Conservation (phyloP, 2,329 filamentous ascomycete genomes). For the Capronia epimyces region DNA sequence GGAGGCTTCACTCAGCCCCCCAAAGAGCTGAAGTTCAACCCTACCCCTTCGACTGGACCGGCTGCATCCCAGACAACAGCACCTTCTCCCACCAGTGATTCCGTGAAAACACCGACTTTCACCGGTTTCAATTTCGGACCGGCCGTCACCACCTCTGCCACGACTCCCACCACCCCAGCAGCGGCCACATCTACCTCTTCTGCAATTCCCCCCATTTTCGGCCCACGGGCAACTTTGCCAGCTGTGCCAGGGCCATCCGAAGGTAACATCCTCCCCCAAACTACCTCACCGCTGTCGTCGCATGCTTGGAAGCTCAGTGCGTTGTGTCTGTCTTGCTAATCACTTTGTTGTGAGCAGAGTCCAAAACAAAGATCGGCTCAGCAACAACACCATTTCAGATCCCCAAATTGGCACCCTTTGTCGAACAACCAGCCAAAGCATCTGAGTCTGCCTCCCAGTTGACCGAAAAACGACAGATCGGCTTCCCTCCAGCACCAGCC, state of each 20-base stretch:
- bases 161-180: not conserved
- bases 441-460: not conserved
- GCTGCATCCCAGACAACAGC: not conserved
- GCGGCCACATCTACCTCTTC: not conserved
- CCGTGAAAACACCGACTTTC: not conserved
- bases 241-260: not conserved
- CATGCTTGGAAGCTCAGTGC: too few species aligned
- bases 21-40: not conserved
- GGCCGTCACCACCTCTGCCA: not conserved
- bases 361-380: not conserved
- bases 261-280: conserved; percentile 10
- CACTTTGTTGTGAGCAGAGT: not conserved
- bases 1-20: conserved; percentile 1
- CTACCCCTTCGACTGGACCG: not conserved
- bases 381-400: conserved; percentile 1
- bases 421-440: not conserved
- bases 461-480: not conserved
- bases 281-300: too few species aligned
- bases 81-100: not conserved
- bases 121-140: conserved; percentile 8
- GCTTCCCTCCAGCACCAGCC: not conserved
- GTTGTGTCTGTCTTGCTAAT: not conserved
- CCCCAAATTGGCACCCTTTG: conserved; percentile 1
- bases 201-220: conserved; percentile 2
- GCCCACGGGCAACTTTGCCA: conserved; percentile 1